phyloP scores from a whole-genome alignment of 306 rosid species.

The Rosa persica region DNA sequence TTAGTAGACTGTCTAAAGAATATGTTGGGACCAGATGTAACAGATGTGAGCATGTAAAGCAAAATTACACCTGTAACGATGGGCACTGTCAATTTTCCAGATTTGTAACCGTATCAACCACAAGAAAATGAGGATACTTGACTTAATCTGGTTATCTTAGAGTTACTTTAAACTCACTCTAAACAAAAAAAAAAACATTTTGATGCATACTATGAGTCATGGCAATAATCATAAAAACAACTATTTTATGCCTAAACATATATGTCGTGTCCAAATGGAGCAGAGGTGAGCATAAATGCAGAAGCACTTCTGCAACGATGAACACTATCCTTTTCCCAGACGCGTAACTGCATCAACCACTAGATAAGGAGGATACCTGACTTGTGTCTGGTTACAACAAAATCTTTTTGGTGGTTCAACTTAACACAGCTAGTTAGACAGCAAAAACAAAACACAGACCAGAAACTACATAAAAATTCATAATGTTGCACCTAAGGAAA shows the following conservation, averaged over 20 bases:
- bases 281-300: not conserved
- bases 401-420: not conserved
- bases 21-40: constrained; percentile 41
- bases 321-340: not conserved
- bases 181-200: too few relatives aligned
- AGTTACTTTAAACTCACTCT: not conserved
- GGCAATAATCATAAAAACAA: not conserved
- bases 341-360: not conserved
- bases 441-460: not conserved
- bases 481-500: not conserved
- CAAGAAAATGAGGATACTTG: constrained; percentile 25
- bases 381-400: not conserved
- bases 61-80: constrained; percentile 38
- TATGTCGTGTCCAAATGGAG: not conserved
- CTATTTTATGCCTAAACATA: not conserved
- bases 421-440: not conserved
- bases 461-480: too few relatives aligned
- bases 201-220: not conserved
- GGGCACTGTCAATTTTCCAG: constrained; percentile 39
- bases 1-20: not conserved
- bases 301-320: not conserved
- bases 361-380: not conserved
- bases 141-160: constrained; percentile 23
- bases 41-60: constrained; percentile 44
- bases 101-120: constrained; percentile 40